phyloP scores from a whole-genome alignment of 495 filamentous ascomycete species.

The Penicillium chermesinum region DNA sequence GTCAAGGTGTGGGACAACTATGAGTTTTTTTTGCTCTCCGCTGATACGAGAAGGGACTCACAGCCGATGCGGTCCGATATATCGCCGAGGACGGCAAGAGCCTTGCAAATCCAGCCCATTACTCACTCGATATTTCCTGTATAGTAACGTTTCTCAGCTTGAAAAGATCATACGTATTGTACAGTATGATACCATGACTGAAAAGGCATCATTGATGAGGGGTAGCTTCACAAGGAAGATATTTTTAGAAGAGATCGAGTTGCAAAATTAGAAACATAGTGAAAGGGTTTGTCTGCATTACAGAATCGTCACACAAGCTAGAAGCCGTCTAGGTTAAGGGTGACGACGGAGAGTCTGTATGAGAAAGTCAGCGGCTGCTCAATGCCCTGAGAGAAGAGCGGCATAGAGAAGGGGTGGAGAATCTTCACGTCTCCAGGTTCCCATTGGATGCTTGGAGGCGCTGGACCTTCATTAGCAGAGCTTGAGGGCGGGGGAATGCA shows the following conservation, averaged over 20 bases:
- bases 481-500: not conserved
- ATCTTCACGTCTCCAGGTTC: not conserved
- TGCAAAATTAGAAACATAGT: not conserved
- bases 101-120: too few relatives aligned
- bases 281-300: not conserved
- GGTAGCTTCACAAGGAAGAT: not conserved
- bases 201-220: not conserved
- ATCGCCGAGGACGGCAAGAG: too few relatives aligned
- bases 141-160: too few relatives aligned
- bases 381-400: not conserved
- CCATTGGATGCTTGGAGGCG: not conserved
- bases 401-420: not conserved
- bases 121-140: too few relatives aligned
- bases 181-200: not conserved
- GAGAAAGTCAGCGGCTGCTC: not conserved
- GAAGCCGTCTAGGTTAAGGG: not conserved
- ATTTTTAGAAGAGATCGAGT: not conserved
- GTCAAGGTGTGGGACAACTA: too few relatives aligned
- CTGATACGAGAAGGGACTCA: too few relatives aligned
- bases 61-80: too few relatives aligned
- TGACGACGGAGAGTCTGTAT: not conserved
- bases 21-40: too few relatives aligned
- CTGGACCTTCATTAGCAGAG: not conserved
- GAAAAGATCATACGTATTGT: too few relatives aligned
- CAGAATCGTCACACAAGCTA: not conserved